Conservation (phyloP, 2,329 filamentous ascomycete species). For the Grosmannia huntii region DNA sequence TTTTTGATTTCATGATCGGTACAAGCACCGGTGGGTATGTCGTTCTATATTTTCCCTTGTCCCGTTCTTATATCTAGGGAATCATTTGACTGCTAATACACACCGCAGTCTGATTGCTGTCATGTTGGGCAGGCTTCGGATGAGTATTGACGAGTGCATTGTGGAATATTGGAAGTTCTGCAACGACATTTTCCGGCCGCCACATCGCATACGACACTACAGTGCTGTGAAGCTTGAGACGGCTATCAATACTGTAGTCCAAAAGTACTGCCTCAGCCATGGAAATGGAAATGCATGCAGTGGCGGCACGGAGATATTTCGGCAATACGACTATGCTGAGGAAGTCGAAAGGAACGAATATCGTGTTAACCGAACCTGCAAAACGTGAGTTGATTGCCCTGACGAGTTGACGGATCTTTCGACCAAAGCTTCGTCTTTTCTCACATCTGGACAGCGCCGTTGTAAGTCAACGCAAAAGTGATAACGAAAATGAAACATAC, state of each 20-base stretch:
- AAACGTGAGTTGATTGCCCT: neutral
- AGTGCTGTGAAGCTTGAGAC: neutral
- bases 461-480: neutral
- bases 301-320: neutral
- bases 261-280: neutral
- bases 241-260: neutral
- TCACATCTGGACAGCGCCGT: neutral
- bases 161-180: constrained; percentile 1
- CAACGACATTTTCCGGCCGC: neutral
- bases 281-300: neutral
- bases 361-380: neutral
- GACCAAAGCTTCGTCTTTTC: too few species aligned
- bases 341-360: neutral
- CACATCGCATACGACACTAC: neutral
- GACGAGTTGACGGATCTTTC: too few species aligned
- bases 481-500: neutral
- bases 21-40: constrained; percentile 6
- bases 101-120: constrained; percentile 3
- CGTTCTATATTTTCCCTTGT: neutral
- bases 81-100: too few species aligned
- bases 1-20: constrained; percentile 4
- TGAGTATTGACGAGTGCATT: constrained; percentile 6
- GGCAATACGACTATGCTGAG: neutral
- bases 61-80: too few species aligned
- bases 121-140: constrained; percentile 6